phyloP scores from a whole-genome alignment of 2,329 filamentous ascomycete species.

The Pseudogymnoascus sp. region DNA sequence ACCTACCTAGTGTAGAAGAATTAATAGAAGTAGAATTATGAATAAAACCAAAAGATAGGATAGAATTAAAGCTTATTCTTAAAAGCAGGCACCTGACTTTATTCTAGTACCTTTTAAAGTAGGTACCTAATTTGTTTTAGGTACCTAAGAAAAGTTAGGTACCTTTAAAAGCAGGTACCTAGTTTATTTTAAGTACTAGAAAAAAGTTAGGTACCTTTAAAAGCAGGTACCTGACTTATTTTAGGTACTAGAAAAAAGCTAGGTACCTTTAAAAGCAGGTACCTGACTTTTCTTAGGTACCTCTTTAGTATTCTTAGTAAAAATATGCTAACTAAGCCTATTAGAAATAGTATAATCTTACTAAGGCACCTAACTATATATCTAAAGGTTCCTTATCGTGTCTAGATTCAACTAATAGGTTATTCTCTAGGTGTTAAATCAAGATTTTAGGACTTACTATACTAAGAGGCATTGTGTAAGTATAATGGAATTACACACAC shows the following conservation, averaged over 20 bases:
- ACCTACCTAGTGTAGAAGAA: neutral
- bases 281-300: too few species aligned
- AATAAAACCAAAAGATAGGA: neutral
- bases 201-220: neutral
- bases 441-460: neutral
- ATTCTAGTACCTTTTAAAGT: neutral
- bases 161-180: neutral
- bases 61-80: neutral
- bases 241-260: neutral
- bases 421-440: neutral
- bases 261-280: too few species aligned
- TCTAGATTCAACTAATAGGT: neutral
- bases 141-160: too few species aligned
- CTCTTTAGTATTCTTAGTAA: neutral
- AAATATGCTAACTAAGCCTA: neutral
- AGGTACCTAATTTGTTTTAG: neutral
- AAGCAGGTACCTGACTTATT: too few species aligned
- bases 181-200: neutral
- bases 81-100: neutral
- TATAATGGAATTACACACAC: neutral
- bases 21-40: neutral
- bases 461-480: neutral
- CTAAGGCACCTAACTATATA: neutral
- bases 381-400: neutral
- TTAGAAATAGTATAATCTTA: neutral